phyloP scores from a whole-genome alignment of 805 yeast genomes.

The Vanderwaltozyma tropicalis region DNA sequence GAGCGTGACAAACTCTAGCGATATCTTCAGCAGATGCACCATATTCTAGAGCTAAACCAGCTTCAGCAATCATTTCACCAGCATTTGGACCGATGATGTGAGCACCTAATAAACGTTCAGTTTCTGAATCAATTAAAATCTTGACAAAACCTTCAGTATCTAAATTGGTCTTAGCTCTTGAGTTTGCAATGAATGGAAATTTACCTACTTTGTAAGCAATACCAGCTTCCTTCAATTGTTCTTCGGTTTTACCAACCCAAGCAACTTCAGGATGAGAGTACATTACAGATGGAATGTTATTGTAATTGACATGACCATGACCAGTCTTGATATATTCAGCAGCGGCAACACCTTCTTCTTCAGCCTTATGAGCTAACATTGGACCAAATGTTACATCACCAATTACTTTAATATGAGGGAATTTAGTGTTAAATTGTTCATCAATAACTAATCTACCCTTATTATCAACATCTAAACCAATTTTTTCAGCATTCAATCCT shows the following conservation, averaged over 20 bases:
- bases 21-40: constrained; percentile 98
- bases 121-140: constrained; percentile 90
- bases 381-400: constrained; percentile 99
- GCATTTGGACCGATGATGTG: constrained; percentile 98
- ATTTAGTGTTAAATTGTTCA: constrained; percentile 83
- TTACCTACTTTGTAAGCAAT: constrained; percentile 88
- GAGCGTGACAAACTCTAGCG: constrained; percentile 97
- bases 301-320: constrained; percentile 96
- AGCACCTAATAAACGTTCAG: constrained; percentile 91
- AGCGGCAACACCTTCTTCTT: constrained; percentile 99
- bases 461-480: constrained; percentile 86
- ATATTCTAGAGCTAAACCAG: constrained; percentile 92
- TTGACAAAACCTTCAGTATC: constrained; percentile 98
- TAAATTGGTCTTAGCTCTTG: constrained; percentile 96
- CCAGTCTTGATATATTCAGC: constrained; percentile 89
- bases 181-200: constrained; percentile 97
- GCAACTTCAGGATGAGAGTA: constrained; percentile 99
- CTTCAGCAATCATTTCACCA: constrained; percentile 99
- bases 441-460: constrained; percentile 92
- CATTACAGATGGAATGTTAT: constrained; percentile 96
- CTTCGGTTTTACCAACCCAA: constrained; percentile 96
- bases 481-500: constrained; percentile 78
- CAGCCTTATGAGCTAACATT: constrained; percentile 99
- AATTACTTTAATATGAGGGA: constrained; percentile 88
- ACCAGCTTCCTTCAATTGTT: constrained; percentile 88